Conservation (phyloP, 257 asterid genomes). For the Scutellaria galericulata region DNA sequence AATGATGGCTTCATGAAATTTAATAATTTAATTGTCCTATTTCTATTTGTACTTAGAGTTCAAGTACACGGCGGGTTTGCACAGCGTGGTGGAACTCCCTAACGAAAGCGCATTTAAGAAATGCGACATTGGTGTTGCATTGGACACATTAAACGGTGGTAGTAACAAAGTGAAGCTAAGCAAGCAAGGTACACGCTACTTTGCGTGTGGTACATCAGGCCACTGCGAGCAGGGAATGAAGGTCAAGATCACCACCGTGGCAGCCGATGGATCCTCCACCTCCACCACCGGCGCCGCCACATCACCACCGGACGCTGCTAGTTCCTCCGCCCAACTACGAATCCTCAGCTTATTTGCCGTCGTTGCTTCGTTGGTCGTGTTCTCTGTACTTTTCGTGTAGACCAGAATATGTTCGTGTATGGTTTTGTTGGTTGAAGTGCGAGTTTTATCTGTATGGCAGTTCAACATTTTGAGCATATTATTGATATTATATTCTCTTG, state of each 20-base stretch:
- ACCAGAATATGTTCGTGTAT: not conserved
- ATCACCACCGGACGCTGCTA: conserved; percentile 29
- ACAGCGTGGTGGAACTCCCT: conserved; percentile 69
- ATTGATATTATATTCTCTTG: not conserved
- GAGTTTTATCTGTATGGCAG: not conserved
- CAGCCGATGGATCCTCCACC: conserved; percentile 46
- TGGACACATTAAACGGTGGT: conserved; percentile 57
- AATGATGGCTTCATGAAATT: no score
- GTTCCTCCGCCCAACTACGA: not conserved
- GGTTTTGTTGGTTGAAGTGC: conserved; percentile 3
- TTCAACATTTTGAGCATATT: conserved; percentile 20
- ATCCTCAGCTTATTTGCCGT: conserved; percentile 29
- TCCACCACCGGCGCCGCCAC: conserved; percentile 44
- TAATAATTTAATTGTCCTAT: no score
- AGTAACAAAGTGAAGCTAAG: conserved; percentile 62
- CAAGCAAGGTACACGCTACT: conserved; percentile 72
- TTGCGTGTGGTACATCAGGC: conserved; percentile 84
- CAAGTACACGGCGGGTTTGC: conserved; percentile 73
- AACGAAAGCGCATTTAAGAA: conserved; percentile 69
- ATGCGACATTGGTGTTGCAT: conserved; percentile 58
- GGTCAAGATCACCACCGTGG: conserved; percentile 69
- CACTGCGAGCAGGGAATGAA: conserved; percentile 84
- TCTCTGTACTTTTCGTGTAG: conserved; percentile 28
- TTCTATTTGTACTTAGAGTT: no score
- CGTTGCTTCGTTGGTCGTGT: conserved; percentile 22